Percentiles rank a stretch among this genome's conserved stretches.
These are phyloP conservation scores for Geosmithia putterillii DNA, from an alignment of 2,329 filamentous ascomycete genomes.

Conservation along the genomic window DNA sequence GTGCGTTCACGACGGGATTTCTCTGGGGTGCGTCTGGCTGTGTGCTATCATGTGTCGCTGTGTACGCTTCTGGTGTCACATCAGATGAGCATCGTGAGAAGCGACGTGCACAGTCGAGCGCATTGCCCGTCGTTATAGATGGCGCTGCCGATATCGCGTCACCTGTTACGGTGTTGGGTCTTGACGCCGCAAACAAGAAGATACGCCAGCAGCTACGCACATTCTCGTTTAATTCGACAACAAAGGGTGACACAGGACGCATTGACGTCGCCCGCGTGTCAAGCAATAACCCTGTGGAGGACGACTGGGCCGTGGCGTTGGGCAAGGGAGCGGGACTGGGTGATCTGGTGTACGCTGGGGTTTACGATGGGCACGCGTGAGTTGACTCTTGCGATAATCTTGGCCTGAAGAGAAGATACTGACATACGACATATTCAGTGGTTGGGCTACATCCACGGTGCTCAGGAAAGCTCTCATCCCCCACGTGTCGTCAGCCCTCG, in stretches of 20 bases:
- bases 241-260: constrained; percentile 12
- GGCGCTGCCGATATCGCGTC: constrained; percentile 7
- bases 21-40: neutral
- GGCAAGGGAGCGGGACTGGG: constrained; percentile 15
- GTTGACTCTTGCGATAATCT: constrained; percentile 5
- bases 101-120: neutral
- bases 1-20: neutral
- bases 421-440: constrained; percentile 14
- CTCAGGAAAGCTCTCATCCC: constrained; percentile 28
- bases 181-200: constrained; percentile 15
- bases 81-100: neutral
- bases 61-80: neutral
- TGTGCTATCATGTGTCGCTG: neutral
- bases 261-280: constrained; percentile 19
- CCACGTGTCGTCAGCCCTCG: constrained; percentile 23
- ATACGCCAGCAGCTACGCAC: constrained; percentile 16
- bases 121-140: neutral
- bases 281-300: constrained; percentile 22
- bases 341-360: constrained; percentile 17
- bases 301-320: constrained; percentile 19
- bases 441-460: constrained; percentile 25
- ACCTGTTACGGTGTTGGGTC: constrained; percentile 11
- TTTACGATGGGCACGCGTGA: constrained; percentile 38
- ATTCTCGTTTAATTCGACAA: constrained; percentile 14
- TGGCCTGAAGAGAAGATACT: neutral